Base-by-base conservation (phyloP, 345 rosid species). In the Excoecaria cochinchinensis region DNA sequence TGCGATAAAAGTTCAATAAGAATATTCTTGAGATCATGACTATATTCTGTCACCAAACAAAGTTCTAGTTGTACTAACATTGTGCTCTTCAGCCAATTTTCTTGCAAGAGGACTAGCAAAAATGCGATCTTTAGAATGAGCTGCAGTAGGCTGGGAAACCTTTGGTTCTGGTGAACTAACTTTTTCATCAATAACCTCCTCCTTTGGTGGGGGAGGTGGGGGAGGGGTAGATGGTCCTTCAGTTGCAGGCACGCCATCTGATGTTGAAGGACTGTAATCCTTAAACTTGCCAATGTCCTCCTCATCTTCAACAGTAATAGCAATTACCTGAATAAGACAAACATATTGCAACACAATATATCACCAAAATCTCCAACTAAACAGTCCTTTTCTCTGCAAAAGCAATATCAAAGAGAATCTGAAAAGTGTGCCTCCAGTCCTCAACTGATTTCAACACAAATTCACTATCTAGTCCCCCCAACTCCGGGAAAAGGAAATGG, bases 91-190 rank as follows among this genome's bases (percentile, higher is more conserved):
- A 72, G 99, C 97, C 88, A 92, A 67, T 79, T 87, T 95, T 85
- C 88, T 86, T 16, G 99, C 99, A 69, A 95, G 83, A 61, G 98
- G 99, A 84, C 96, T 95, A n/a, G 97, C 89, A 83, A 92, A 92
- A 72, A 84, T 63, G 46, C 97, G 99, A 76, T 89, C 94, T 81
- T 61, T 92, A 64, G 87, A 36, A 75, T 92, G 81, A 73, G 77
- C 58, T 36, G 84, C 70, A 77, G 81, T 79, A 50, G 90, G 85
- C 83, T 87, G 87, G 70, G 90, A 82, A 70, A 48, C 74, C 70
- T 87, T 90, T 60, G 89, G 86, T 84, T 88, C 97, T 68, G 90
- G 84, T 51, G 91, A 76, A 81, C 85, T 83, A 77, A 74, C 85
- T 70, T 89, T 83, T 85, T 90, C 79, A 76, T 83, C 88, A 74